phyloP scores from a whole-genome alignment of 306 rosid genomes.

The Inga leiocalycina region DNA sequence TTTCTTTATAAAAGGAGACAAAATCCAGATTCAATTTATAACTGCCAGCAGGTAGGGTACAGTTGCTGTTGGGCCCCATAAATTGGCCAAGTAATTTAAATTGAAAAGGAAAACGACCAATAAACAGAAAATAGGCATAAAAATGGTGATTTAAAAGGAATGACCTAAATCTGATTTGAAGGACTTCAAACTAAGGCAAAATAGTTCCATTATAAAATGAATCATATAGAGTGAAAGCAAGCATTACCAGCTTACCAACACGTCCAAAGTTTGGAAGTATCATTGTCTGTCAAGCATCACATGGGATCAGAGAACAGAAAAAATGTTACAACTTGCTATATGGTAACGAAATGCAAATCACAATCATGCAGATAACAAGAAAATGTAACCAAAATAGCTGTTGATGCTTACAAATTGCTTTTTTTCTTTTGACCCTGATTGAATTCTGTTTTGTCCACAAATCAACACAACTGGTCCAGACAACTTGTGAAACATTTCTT shows the following conservation, averaged over 20 bases:
- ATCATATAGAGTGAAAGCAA: slow-evolving; percentile 25
- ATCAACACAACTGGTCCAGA: slow-evolving; percentile 89
- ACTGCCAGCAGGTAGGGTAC: slow-evolving; percentile 13
- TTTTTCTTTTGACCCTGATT: slow-evolving; percentile 86
- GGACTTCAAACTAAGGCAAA: neutral
- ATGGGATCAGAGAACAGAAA: slow-evolving; percentile 19
- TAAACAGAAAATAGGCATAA: neutral
- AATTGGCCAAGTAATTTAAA: neutral
- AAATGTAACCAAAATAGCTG: neutral
- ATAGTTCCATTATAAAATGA: neutral
- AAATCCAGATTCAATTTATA: neutral
- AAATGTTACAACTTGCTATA: slow-evolving; percentile 16
- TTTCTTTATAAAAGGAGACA: slow-evolving; percentile 16
- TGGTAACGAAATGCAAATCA: slow-evolving; percentile 17
- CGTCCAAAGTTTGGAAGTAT: slow-evolving; percentile 91
- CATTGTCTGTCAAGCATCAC: slow-evolving; percentile 69
- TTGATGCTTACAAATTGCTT: slow-evolving; percentile 78
- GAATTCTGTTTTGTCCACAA: slow-evolving; percentile 93
- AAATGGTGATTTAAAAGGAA: neutral
- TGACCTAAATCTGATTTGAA: neutral
- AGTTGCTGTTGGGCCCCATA: slow-evolving; percentile 14
- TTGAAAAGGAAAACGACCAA: neutral
- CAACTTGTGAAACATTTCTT: slow-evolving; percentile 77
- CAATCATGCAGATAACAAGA: neutral
- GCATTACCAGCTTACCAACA: slow-evolving; percentile 83